These are phyloP conservation scores for Endocalyx cinctus DNA, from an alignment of 2,329 filamentous ascomycete genomes.

Conservation along the genomic window DNA sequence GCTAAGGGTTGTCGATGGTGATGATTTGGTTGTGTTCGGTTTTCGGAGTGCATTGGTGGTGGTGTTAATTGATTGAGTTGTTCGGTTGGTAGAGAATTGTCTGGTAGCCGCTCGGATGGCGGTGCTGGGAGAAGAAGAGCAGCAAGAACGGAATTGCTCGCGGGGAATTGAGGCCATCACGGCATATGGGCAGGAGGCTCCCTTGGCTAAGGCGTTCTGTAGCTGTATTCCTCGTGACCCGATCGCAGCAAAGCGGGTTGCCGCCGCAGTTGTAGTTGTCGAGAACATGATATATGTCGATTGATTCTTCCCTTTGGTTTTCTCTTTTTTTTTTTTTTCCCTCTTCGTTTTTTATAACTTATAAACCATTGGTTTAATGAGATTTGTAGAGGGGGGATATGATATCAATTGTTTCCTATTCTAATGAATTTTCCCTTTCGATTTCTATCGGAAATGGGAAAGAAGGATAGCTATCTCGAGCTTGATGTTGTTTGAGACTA, in stretches of 20 bases:
- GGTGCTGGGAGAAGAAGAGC: no score
- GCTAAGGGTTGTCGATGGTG: constrained; percentile 10
- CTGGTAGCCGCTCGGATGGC: background rate
- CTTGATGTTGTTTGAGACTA: no score
- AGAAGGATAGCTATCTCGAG: no score
- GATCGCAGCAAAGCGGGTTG: constrained; percentile 23
- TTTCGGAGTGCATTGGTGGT: constrained; percentile 3
- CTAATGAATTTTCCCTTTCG: no score
- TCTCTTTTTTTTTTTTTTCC: no score
- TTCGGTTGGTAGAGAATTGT: background rate
- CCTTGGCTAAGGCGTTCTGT: constrained; percentile 19
- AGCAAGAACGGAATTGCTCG: no score
- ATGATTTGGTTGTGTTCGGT: constrained; percentile 13
- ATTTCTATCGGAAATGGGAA: no score
- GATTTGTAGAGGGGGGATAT: no score
- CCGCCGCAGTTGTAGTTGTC: constrained; percentile 19
- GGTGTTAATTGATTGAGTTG: background rate
- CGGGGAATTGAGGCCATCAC: constrained; percentile 16
- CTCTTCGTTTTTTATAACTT: no score
- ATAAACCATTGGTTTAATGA: no score
- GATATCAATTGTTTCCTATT: no score
- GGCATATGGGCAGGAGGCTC: constrained; percentile 19
- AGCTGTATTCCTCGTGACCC: constrained; percentile 24
- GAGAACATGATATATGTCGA: constrained; percentile 19
- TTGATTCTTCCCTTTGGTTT: no score